phyloP scores from a whole-genome alignment of 73 alveolate species.

The Paramecium pentaurelia region DNA sequence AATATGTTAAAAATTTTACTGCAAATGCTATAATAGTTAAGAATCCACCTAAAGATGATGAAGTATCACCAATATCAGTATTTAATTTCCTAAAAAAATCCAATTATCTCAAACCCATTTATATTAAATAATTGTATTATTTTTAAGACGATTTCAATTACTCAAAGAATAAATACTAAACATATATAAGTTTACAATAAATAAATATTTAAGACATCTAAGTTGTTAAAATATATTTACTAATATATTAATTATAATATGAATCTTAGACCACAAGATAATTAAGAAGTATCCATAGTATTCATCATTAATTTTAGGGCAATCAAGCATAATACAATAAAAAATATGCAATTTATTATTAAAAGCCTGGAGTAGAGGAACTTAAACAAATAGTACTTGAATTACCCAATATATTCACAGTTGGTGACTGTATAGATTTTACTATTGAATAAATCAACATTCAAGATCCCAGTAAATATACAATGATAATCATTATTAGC shows the following conservation, averaged over 20 bases:
- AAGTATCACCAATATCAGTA: conserved; percentile 52
- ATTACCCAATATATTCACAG: conserved; percentile 23
- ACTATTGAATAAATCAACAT: neutral
- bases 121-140: neutral
- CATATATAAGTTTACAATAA: no score
- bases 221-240: neutral
- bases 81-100: conserved; percentile 58
- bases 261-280: neutral
- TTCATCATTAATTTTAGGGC: neutral
- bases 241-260: neutral
- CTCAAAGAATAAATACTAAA: neutral
- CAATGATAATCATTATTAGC: neutral
- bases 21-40: conserved; percentile 41
- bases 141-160: neutral
- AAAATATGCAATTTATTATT: neutral
- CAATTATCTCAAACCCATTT: conserved; percentile 38
- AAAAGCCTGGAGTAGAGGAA: neutral
- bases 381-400: neutral
- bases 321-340: neutral
- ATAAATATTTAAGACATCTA: neutral
- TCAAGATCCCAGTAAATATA: neutral
- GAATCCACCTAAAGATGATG: conserved; percentile 55
- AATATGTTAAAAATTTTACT: neutral
- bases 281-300: neutral
- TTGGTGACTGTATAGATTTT: conserved; percentile 1